Percentiles rank a stretch among this genome's conserved stretches.
These are phyloP conservation scores for Fraxinus quadrangulata DNA, from an alignment of 257 asterid genomes.

Conservation along the genomic window DNA sequence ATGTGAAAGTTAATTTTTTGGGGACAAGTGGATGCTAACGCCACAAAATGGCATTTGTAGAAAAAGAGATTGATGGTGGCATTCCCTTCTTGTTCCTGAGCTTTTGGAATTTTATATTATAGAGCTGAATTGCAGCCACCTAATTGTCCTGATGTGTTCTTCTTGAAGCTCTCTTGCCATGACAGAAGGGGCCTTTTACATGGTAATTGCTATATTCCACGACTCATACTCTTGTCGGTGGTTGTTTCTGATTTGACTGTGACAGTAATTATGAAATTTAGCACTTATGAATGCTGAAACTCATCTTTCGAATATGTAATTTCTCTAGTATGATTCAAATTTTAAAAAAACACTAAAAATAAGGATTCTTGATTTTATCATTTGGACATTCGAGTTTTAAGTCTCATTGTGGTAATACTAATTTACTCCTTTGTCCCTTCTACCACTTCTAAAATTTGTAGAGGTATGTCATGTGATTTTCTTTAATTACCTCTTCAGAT, in stretches of 20 bases:
- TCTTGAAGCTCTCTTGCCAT: slow-evolving; percentile 65
- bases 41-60: slow-evolving; percentile 73
- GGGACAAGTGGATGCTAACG: neutral
- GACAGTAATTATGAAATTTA: neutral
- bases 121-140: slow-evolving; percentile 53
- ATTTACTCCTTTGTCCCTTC: neutral
- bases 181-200: slow-evolving; percentile 74
- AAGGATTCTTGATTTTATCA: neutral
- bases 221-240: neutral
- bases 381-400: slow-evolving; percentile 9
- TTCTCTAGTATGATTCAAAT: no score
- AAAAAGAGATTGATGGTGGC: slow-evolving; percentile 78
- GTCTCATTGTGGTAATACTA: neutral
- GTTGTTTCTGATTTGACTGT: neutral
- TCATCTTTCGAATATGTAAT: no score
- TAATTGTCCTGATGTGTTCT: slow-evolving; percentile 74
- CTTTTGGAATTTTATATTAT: slow-evolving; percentile 59
- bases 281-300: neutral
- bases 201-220: slow-evolving; percentile 43
- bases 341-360: neutral
- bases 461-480: no score
- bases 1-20: neutral
- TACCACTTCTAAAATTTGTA: neutral
- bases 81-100: slow-evolving; percentile 70
- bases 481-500: neutral